phyloP scores from a whole-genome alignment of 257 asterid species.

The Solanum bukasovii region DNA sequence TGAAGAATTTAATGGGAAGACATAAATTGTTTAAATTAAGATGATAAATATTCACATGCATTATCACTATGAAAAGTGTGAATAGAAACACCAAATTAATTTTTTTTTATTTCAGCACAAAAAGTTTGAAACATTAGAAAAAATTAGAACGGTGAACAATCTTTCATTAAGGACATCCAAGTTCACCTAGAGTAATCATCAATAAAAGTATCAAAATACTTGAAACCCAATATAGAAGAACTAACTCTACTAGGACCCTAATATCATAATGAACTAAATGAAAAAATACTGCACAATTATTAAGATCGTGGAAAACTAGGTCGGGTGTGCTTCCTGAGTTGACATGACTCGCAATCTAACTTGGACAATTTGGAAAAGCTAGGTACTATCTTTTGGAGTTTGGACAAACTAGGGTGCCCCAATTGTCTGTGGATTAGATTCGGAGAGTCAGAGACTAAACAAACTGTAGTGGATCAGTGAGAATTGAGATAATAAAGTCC shows the following conservation, averaged over 20 bases:
- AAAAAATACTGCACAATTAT: background rate
- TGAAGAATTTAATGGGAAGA: background rate
- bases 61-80: background rate
- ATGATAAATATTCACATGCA: background rate
- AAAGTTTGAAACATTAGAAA: background rate
- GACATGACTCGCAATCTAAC: background rate
- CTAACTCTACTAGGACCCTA: background rate
- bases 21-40: background rate
- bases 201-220: background rate
- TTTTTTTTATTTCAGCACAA: background rate
- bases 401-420: background rate
- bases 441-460: background rate
- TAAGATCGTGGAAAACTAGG: background rate
- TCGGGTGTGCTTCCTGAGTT: background rate
- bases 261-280: background rate
- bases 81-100: background rate
- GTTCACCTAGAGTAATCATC: background rate
- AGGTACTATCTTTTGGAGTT: background rate
- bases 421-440: background rate
- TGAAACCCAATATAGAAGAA: background rate
- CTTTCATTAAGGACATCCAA: background rate
- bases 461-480: background rate
- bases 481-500: background rate
- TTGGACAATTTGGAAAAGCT: background rate
- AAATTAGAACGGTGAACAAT: background rate